Percentiles rank a stretch among this genome's conserved stretches.
Evolutionary conservation across 177 flowering plant species (phyloP).

Genomic region (Tripterygium wilfordii): DNA sequence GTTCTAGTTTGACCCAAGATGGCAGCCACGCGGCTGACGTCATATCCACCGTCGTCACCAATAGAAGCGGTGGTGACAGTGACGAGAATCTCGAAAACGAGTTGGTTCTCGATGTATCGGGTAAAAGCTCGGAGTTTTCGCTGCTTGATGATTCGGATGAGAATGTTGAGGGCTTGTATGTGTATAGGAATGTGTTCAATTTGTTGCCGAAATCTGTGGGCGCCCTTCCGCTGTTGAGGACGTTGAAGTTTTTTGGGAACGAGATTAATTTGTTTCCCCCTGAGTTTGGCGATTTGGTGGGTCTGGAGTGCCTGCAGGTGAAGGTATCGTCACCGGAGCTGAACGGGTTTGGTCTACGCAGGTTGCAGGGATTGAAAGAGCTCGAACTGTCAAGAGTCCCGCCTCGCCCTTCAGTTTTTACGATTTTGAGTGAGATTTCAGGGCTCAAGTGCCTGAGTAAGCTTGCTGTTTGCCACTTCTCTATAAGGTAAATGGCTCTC

Average conservation of each 20-base stretch:
- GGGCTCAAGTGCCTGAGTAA: slow-evolving; percentile 62
- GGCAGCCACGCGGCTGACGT: too few relatives aligned
- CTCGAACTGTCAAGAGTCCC: slow-evolving; percentile 74
- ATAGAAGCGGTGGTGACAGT: not conserved
- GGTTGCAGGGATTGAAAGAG: slow-evolving; percentile 70
- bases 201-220: slow-evolving; percentile 66
- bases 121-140: slow-evolving; percentile 51
- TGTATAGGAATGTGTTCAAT: slow-evolving; percentile 69
- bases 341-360: slow-evolving; percentile 50
- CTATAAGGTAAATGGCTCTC: slow-evolving; percentile 51
- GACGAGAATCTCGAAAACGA: slow-evolving; percentile 23
- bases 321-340: slow-evolving; percentile 60
- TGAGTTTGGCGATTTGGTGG: slow-evolving; percentile 51
- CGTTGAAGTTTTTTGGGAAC: slow-evolving; percentile 78
- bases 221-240: slow-evolving; percentile 42
- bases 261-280: slow-evolving; percentile 76
- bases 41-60: too few relatives aligned
- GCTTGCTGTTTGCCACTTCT: slow-evolving; percentile 84
- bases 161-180: slow-evolving; percentile 37
- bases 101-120: slow-evolving; percentile 57
- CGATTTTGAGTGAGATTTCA: slow-evolving; percentile 62
- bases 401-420: slow-evolving; percentile 52
- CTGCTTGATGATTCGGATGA: slow-evolving; percentile 16
- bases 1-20: too few relatives aligned
- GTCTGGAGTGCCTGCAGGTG: slow-evolving; percentile 68